Conservation (phyloP, 371 early-diverging fungal genomes). For the Circinella minor region DNA sequence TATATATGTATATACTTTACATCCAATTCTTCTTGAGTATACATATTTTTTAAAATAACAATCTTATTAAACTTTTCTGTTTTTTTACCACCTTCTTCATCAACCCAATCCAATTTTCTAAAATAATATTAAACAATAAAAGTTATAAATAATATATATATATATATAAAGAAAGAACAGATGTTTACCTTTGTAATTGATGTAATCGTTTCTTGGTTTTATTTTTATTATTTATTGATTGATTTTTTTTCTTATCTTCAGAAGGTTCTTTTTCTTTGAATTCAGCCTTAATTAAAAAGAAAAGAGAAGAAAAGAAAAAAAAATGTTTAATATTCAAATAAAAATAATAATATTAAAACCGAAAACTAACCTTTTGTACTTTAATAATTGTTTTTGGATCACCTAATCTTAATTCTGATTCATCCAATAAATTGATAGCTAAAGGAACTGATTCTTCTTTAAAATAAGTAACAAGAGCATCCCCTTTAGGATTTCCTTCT, state of each 20-base stretch:
- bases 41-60: conserved; percentile 94
- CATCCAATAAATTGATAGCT: conserved; percentile 86
- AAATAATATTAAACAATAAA: no score
- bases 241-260: conserved; percentile 35
- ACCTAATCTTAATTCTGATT: conserved; percentile 76
- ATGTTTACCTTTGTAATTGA: conserved; percentile 72
- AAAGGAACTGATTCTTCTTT: conserved; percentile 89
- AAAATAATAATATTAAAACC: neutral
- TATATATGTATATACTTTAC: conserved; percentile 32
- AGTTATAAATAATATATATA: neutral
- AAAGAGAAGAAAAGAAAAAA: no score
- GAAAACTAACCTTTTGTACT: conserved; percentile 65
- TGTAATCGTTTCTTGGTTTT: conserved; percentile 68
- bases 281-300: conserved; percentile 51
- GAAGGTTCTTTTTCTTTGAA: conserved; percentile 67
- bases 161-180: neutral
- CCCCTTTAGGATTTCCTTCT: conserved; percentile 80
- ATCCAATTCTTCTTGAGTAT: conserved; percentile 86
- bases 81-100: conserved; percentile 74
- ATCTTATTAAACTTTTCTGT: conserved; percentile 78
- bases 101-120: conserved; percentile 93
- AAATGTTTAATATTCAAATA: no score
- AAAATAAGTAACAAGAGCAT: conserved; percentile 89
- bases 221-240: conserved; percentile 61
- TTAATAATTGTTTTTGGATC: conserved; percentile 62